These are phyloP conservation scores for Wallacemonas sp. DNA, from an alignment of 208 protist genomes.

Conservation along the genomic window DNA sequence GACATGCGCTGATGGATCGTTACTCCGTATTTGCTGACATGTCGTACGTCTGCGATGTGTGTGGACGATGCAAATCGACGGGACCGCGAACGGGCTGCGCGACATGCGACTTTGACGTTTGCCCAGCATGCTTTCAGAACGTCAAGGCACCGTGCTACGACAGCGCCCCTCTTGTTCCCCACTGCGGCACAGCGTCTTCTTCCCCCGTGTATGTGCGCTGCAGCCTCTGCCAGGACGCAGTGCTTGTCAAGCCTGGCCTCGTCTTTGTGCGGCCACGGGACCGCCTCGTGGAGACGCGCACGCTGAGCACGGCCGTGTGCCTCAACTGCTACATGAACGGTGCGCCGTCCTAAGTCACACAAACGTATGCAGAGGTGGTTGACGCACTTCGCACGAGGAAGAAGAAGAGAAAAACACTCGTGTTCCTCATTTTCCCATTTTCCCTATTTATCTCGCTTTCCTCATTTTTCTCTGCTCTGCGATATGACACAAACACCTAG, in stretches of 20 bases:
- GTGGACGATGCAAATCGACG: neutral
- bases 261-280: constrained; percentile 1
- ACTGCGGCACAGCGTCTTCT: neutral
- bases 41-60: neutral
- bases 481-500: too few species aligned
- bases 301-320: neutral
- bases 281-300: neutral
- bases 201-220: neutral
- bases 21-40: neutral
- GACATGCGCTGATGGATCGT: neutral
- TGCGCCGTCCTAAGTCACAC: neutral
- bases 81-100: neutral
- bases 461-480: neutral
- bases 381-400: neutral
- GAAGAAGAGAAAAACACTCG: too few species aligned
- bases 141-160: neutral
- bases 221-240: neutral
- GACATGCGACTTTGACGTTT: neutral
- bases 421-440: neutral
- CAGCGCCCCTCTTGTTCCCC: neutral
- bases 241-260: neutral
- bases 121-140: neutral
- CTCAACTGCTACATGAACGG: neutral
- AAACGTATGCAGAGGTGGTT: neutral
- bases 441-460: neutral